phyloP scores from a whole-genome alignment of 2,329 filamentous ascomycete species.

The Zymoseptoria crescenta region DNA sequence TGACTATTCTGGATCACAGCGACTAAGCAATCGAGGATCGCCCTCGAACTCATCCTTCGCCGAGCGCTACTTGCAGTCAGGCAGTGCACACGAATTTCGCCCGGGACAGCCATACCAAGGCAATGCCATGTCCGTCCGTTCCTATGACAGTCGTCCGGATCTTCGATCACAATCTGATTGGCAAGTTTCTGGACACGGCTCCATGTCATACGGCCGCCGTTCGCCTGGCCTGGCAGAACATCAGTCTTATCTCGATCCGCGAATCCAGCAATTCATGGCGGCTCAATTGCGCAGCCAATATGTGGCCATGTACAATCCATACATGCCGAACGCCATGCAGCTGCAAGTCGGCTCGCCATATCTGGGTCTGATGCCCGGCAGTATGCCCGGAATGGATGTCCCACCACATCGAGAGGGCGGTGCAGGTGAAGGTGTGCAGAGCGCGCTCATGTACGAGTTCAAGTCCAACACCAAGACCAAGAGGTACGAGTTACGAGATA shows the following conservation, averaged over 20 bases:
- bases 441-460: slow-evolving; percentile 71
- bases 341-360: slow-evolving; percentile 30
- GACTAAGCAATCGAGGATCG: slow-evolving; percentile 5
- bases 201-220: slow-evolving; percentile 6
- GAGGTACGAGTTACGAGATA: slow-evolving; percentile 78
- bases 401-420: slow-evolving; percentile 49
- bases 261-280: slow-evolving; percentile 31
- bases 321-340: slow-evolving; percentile 30
- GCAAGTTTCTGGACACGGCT: slow-evolving; percentile 23
- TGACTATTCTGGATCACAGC: slow-evolving; percentile 25
- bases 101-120: slow-evolving; percentile 28
- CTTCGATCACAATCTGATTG: slow-evolving; percentile 41
- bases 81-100: slow-evolving; percentile 12
- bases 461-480: slow-evolving; percentile 63
- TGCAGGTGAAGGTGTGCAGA: slow-evolving; percentile 55
- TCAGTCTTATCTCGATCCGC: slow-evolving; percentile 31
- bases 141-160: slow-evolving; percentile 37
- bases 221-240: slow-evolving; percentile 28
- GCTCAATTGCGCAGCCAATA: slow-evolving; percentile 32
- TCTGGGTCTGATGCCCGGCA: slow-evolving; percentile 27
- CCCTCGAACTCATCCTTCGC: slow-evolving; percentile 8
- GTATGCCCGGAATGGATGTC: slow-evolving; percentile 31
- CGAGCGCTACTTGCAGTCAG: slow-evolving; percentile 14
- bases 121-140: slow-evolving; percentile 32
- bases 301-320: slow-evolving; percentile 21